phyloP scores from a whole-genome alignment of 2,329 filamentous ascomycete genomes.

The Leptodontidium sp. region DNA sequence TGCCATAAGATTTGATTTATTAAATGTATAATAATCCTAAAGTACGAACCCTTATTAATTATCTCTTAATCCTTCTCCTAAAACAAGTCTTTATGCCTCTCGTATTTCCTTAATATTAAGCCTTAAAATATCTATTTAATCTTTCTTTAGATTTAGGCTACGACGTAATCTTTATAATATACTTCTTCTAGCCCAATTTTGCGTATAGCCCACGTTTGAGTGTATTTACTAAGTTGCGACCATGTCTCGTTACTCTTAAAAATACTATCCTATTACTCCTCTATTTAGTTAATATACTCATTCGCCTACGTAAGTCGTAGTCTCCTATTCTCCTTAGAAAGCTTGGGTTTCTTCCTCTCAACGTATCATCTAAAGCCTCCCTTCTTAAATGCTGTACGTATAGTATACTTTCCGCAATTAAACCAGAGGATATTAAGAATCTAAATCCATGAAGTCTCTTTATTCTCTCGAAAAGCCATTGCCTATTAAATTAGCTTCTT shows the following conservation, averaged over 20 bases:
- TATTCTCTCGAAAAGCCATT: slow-evolving; percentile 14
- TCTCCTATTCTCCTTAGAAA: slow-evolving; percentile 23
- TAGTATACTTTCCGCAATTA: slow-evolving; percentile 19
- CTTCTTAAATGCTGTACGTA: slow-evolving; percentile 26
- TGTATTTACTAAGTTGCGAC: slow-evolving; percentile 25
- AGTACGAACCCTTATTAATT: background rate
- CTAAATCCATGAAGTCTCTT: slow-evolving; percentile 12
- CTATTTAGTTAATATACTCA: slow-evolving; percentile 25
- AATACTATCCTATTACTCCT: slow-evolving; percentile 26
- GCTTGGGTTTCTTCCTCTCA: slow-evolving; percentile 18
- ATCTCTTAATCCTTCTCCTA: too few relatives aligned
- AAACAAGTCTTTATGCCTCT: slow-evolving; percentile 22
- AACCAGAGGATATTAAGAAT: slow-evolving; percentile 18
- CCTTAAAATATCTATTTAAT: slow-evolving; percentile 35
- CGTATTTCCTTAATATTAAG: slow-evolving; percentile 26
- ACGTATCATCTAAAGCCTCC: slow-evolving; percentile 26
- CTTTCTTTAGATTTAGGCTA: slow-evolving; percentile 27
- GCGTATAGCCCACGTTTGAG: slow-evolving; percentile 6
- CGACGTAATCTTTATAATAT: slow-evolving; percentile 28
- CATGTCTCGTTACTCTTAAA: slow-evolving; percentile 29
- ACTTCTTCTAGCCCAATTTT: slow-evolving; percentile 9
- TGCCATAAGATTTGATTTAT: slow-evolving; percentile 27
- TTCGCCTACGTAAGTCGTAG: slow-evolving; percentile 26
- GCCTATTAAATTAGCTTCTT: slow-evolving; percentile 26
- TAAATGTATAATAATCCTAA: slow-evolving; percentile 30